A percentile compares a stretch with the other conserved stretches of the same genome.
Evolutionary conservation across 805 yeast genomes (phyloP).

Genomic region (Lipomyces kockii): DNA sequence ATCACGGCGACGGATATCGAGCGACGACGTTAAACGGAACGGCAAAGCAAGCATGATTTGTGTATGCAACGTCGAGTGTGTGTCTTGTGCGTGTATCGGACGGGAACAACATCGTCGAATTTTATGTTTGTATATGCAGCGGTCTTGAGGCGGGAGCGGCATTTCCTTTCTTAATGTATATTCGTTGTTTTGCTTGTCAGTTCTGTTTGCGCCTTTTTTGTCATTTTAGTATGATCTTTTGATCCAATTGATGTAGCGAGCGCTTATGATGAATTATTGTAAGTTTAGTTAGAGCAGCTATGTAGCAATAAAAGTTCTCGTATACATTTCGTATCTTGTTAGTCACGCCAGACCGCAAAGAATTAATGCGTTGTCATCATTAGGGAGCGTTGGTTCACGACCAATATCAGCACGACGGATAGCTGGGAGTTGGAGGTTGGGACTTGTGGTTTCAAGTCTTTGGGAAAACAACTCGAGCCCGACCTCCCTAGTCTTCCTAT

Average conservation of each 20-base stretch:
- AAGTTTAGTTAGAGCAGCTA: not conserved
- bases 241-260: not conserved
- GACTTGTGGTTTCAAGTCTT: too few species aligned
- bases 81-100: not conserved
- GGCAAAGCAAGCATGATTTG: not conserved
- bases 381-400: too few species aligned
- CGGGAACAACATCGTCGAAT: not conserved
- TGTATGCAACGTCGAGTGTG: not conserved
- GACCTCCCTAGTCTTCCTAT: too few species aligned
- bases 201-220: not conserved
- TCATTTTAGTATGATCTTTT: not conserved
- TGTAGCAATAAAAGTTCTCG: not conserved
- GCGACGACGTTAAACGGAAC: not conserved
- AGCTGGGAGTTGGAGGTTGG: too few species aligned
- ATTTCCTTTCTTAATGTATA: not conserved
- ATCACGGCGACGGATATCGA: not conserved
- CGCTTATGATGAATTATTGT: not conserved
- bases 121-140: not conserved
- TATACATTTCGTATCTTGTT: not conserved
- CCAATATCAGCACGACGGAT: too few species aligned
- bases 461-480: too few species aligned
- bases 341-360: too few species aligned
- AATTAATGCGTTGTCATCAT: too few species aligned
- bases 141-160: not conserved
- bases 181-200: not conserved